phyloP scores from a whole-genome alignment of 2,329 filamentous ascomycete genomes.

The Arthrocladium fulminans region DNA sequence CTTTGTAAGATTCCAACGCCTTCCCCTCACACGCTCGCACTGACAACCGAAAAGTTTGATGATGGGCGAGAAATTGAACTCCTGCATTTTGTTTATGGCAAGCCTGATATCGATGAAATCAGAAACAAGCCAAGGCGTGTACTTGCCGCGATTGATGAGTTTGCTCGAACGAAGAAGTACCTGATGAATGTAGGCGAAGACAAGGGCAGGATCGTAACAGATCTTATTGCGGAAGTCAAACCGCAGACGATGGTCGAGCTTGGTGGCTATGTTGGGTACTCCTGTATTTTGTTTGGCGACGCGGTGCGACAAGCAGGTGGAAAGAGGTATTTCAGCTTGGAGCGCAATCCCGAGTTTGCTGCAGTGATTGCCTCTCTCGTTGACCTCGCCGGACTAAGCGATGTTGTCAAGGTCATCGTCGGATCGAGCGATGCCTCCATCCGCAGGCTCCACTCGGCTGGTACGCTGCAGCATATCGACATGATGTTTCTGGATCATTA shows the following conservation, averaged over 20 bases:
- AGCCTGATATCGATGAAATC: slow-evolving; percentile 53
- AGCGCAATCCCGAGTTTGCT: slow-evolving; percentile 65
- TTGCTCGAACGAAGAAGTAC: slow-evolving; percentile 54
- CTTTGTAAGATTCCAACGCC: slow-evolving; percentile 14
- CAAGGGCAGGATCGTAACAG: slow-evolving; percentile 62
- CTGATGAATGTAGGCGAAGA: slow-evolving; percentile 72
- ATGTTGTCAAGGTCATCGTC: slow-evolving; percentile 61
- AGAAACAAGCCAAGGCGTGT: slow-evolving; percentile 56
- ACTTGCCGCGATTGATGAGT: slow-evolving; percentile 63
- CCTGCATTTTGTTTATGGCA: slow-evolving; percentile 58
- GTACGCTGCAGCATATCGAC: slow-evolving; percentile 52
- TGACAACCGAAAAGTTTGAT: slow-evolving; percentile 41
- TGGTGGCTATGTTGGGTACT: slow-evolving; percentile 75
- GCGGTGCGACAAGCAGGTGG: slow-evolving; percentile 57
- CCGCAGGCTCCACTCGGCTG: slow-evolving; percentile 47
- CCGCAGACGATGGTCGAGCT: slow-evolving; percentile 67
- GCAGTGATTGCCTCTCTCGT: slow-evolving; percentile 61
- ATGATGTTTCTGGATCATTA: slow-evolving; percentile 73
- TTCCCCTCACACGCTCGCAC: background rate
- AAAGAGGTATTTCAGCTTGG: slow-evolving; percentile 60
- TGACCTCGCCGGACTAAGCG: slow-evolving; percentile 62
- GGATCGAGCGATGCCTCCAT: slow-evolving; percentile 61
- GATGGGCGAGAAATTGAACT: slow-evolving; percentile 68
- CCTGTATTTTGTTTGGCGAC: slow-evolving; percentile 63
- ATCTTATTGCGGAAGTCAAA: slow-evolving; percentile 58